A percentile compares a stretch with the other conserved stretches of the same genome.
These are phyloP conservation scores for Sergeia podlipaevii DNA, from an alignment of 208 protist species.

Conservation along the genomic window DNA sequence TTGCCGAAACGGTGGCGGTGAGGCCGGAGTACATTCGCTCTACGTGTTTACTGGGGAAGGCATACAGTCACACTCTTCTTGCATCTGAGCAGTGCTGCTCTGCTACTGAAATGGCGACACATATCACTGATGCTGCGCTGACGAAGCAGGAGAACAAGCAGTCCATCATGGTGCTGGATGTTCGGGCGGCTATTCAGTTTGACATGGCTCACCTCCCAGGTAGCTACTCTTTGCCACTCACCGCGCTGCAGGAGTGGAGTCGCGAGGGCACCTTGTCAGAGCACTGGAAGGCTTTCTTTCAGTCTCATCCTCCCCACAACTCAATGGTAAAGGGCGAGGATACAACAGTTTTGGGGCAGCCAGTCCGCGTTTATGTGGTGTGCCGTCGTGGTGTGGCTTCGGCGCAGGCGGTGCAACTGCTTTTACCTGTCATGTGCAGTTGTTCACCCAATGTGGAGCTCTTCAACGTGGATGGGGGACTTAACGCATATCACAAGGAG, in stretches of 20 bases:
- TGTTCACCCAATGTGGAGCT: slow-evolving; percentile 3
- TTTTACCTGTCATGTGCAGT: no score
- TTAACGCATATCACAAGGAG: slow-evolving; percentile 65
- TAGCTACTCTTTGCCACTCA: slow-evolving; percentile 51
- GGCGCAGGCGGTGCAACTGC: slow-evolving; percentile 35
- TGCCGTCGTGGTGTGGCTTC: slow-evolving; percentile 85
- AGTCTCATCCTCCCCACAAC: not conserved
- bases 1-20: slow-evolving; percentile 9
- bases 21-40: slow-evolving; percentile 56
- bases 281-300: slow-evolving; percentile 14
- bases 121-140: not conserved
- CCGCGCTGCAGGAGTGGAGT: slow-evolving; percentile 42
- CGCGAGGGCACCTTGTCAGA: slow-evolving; percentile 9
- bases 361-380: slow-evolving; percentile 30
- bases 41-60: slow-evolving; percentile 10
- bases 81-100: not conserved
- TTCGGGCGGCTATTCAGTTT: slow-evolving; percentile 68
- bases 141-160: not conserved
- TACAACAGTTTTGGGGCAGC: slow-evolving; percentile 14
- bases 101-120: not conserved
- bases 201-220: slow-evolving; percentile 76
- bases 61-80: slow-evolving; percentile 2
- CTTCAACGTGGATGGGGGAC: slow-evolving; percentile 76
- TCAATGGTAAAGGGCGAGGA: not conserved
- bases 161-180: slow-evolving; percentile 45